Conservation (phyloP, 164 flowering plant species). For the Brasenia schreberi region DNA sequence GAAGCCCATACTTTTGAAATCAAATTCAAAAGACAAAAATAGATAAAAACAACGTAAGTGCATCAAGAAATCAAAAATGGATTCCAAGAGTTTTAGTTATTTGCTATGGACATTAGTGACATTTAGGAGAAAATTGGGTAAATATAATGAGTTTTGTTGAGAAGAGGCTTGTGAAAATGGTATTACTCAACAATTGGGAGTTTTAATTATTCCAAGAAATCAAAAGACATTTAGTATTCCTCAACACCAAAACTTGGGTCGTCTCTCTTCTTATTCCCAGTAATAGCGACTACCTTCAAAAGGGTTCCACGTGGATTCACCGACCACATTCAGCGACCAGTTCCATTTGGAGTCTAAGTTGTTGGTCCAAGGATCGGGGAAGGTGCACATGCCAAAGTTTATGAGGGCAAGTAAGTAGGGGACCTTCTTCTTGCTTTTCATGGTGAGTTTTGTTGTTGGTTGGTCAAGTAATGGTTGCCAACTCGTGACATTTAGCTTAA, state of each 20-base stretch:
- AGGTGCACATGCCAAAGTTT: constrained; percentile 96
- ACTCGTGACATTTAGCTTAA: neutral
- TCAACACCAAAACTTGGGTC: constrained; percentile 8
- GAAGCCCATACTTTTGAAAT: no score
- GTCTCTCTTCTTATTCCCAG: neutral
- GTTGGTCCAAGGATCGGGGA: constrained; percentile 95
- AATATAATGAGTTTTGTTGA: no score
- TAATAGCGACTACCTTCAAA: neutral
- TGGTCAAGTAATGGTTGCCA: neutral
- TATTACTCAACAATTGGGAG: no score
- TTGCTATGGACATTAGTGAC: no score
- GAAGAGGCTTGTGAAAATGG: no score
- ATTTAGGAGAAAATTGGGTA: no score
- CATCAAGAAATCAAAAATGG: no score
- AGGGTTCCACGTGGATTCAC: neutral
- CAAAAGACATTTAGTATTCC: no score
- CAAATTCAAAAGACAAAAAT: no score
- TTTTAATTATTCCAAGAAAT: no score
- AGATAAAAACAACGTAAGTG: no score
- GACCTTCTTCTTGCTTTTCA: neutral
- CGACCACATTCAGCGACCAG: constrained; percentile 11
- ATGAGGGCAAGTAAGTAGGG: constrained; percentile 88
- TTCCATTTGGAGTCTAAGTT: constrained; percentile 51
- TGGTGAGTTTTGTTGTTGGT: neutral
- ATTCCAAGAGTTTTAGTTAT: no score